Base-by-base conservation (phyloP, 139 green algal genomes). In the Zygnema cylindricum region DNA sequence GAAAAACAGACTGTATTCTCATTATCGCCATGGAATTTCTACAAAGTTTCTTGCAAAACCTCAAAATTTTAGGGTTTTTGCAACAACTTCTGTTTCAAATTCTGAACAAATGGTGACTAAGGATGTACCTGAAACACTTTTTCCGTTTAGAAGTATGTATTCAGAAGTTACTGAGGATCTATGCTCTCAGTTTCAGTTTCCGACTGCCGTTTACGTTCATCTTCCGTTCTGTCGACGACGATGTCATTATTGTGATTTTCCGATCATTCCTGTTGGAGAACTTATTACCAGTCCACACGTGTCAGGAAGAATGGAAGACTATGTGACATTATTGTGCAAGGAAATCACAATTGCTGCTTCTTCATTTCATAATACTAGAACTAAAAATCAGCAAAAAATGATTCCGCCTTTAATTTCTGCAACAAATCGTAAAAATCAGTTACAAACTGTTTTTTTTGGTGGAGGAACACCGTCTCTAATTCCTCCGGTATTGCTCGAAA, bases 191-290 rank as follows among this genome's bases (percentile, higher is more conserved):
- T 30, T 25, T 21, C 43, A 55, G 35, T 57, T 63, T 76, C 78
- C 78, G 0, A 40, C 43, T 38, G 63, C 78, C 1, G 91, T 87
- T 38, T 99, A 99, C 85, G 87, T 99, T 1, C 97, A 99, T 91
- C 93, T 99, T 36, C 97, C 97, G 0, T 99, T 99, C 90, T 99
- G 97, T 93, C 97, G 97, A 88, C 93, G 95, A 11, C 95, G 96
- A 39, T 99, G 97, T 93, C 94, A 94, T 57, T 99, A 99, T 85
- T 99, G 97, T 89, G 97, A 99, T 92, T 99, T 99, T 81, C 95
- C 97, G 0, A 95, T 98, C 0, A 84, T 93, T 16, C 94, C 94
- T 0, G 92, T 98, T 1, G 96, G 95, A 22, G 40, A 38, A 35
- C 25, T 40, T 40, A 54, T 39, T 33, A 40, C 16, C 1, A 39